A percentile compares a stretch with the other conserved stretches of the same genome.
Evolutionary conservation across 1,284 basidiomycete species (phyloP).

Genomic region (Sporisorium exsertum): DNA sequence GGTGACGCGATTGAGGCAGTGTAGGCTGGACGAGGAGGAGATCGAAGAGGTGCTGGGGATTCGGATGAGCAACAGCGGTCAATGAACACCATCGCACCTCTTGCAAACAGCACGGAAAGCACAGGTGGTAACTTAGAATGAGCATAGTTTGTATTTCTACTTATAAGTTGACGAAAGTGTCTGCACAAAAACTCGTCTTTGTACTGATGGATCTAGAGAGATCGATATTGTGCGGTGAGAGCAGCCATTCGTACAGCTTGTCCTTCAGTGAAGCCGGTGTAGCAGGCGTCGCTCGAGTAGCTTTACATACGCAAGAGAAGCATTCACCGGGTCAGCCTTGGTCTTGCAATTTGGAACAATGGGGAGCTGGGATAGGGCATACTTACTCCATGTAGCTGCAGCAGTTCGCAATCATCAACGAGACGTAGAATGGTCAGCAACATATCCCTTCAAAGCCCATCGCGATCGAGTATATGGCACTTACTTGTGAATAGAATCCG

Average conservation of each 20-base stretch:
- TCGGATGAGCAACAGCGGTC: conserved; percentile 2
- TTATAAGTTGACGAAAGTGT: neutral
- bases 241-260: conserved; percentile 52
- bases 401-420: neutral
- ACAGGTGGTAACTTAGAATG: too few relatives aligned
- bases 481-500: conserved; percentile 52
- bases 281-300: conserved; percentile 51
- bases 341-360: too few relatives aligned
- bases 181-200: neutral
- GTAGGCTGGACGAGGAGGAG: conserved; percentile 24
- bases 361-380: neutral
- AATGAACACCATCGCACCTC: neutral
- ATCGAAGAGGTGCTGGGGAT: conserved; percentile 32
- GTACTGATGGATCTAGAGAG: conserved; percentile 2
- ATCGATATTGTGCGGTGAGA: conserved; percentile 32
- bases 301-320: conserved; percentile 5
- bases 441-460: neutral
- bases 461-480: neutral
- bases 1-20: conserved; percentile 22
- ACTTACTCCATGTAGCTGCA: conserved; percentile 56
- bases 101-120: neutral
- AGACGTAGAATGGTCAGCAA: neutral
- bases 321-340: neutral
- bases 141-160: neutral
- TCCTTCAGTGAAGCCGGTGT: conserved; percentile 49